Conservation (phyloP, 1,284 basidiomycete species). For the Ustilago xerochloae region DNA sequence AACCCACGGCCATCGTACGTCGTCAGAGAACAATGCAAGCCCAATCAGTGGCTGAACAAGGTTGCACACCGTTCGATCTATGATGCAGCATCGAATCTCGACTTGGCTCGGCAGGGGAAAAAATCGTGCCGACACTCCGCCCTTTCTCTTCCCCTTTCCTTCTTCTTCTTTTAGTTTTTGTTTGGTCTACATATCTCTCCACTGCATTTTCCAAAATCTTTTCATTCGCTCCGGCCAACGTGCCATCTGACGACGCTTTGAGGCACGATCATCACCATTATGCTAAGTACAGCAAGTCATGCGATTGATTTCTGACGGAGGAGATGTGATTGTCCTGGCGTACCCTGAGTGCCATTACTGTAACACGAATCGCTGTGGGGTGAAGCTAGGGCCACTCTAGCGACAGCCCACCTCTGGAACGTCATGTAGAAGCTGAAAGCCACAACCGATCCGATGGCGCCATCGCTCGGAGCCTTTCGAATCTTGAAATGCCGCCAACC, state of each 20-base stretch:
- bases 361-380: too few species aligned
- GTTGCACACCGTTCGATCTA: neutral
- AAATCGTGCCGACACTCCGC: neutral
- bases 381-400: too few species aligned
- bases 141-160: neutral
- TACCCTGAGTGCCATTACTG: too few species aligned
- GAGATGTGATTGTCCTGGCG: too few species aligned
- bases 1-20: constrained; percentile 10
- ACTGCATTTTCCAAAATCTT: too few species aligned
- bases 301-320: too few species aligned
- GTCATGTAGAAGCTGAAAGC: neutral
- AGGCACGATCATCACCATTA: too few species aligned
- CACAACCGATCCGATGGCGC: neutral
- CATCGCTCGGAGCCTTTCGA: constrained; percentile 1
- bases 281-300: too few species aligned
- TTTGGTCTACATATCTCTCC: too few species aligned
- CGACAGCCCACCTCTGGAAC: neutral
- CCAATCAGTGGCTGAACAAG: neutral
- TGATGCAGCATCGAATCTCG: neutral
- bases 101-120: neutral
- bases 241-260: too few species aligned
- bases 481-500: neutral
- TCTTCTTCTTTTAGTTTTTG: neutral
- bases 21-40: neutral
- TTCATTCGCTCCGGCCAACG: too few species aligned